phyloP scores from a whole-genome alignment of 768 basidiomycete species.

The Kwoniella mangroviensis region DNA sequence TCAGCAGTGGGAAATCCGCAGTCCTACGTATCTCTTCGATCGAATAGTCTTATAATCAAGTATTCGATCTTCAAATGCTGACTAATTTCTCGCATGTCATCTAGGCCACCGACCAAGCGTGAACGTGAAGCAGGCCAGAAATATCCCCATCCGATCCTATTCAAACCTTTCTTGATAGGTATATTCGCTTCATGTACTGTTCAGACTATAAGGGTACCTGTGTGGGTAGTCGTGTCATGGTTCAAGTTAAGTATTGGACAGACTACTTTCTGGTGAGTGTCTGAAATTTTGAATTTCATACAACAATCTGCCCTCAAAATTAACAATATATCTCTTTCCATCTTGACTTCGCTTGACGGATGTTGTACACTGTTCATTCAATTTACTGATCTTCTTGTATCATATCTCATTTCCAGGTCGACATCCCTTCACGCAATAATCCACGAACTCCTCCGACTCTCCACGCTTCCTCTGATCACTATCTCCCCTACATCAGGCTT shows the following conservation, averaged over 20 bases:
- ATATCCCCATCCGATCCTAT: conserved; percentile 53
- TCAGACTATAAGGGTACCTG: conserved; percentile 47
- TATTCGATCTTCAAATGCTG: too few species aligned
- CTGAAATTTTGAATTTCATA: not conserved
- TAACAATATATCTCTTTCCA: not conserved
- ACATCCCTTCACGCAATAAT: conserved; percentile 48
- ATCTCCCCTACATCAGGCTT: conserved; percentile 48
- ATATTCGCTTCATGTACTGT: conserved; percentile 52
- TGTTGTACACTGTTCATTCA: not conserved
- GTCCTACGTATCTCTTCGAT: too few species aligned
- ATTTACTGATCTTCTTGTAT: not conserved
- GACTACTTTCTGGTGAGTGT: conserved; percentile 35
- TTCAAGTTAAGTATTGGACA: conserved; percentile 16
- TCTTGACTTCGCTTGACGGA: not conserved
- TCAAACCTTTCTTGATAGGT: conserved; percentile 49
- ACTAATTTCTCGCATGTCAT: too few species aligned
- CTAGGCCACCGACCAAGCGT: conserved; percentile 52
- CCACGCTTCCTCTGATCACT: conserved; percentile 44
- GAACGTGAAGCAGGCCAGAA: conserved; percentile 48
- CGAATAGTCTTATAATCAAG: too few species aligned
- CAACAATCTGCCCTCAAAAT: not conserved
- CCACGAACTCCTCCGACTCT: conserved; percentile 51
- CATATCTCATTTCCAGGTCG: conserved; percentile 27
- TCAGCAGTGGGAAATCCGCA: too few species aligned
- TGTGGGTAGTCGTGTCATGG: conserved; percentile 41